Evolutionary conservation across 2,329 filamentous ascomycete genomes (phyloP).

Genomic region (Penicillium griseofulvum): DNA sequence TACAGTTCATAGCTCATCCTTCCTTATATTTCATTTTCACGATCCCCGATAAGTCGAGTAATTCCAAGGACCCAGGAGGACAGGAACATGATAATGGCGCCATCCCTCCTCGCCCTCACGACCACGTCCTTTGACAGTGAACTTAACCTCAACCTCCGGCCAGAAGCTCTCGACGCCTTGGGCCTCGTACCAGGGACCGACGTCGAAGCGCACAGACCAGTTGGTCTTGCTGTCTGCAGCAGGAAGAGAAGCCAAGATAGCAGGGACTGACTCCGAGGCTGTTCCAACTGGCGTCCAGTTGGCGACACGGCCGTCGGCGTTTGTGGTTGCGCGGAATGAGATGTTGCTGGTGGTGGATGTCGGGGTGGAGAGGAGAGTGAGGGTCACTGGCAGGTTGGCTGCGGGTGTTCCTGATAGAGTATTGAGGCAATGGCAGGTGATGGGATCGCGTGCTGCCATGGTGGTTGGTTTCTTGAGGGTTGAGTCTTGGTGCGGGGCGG

Average conservation of each 20-base stretch:
- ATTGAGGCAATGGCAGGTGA: constrained; percentile 53
- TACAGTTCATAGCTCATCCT: not conserved
- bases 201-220: constrained; percentile 48
- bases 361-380: constrained; percentile 58
- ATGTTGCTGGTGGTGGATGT: constrained; percentile 24
- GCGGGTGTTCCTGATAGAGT: constrained; percentile 47
- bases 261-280: constrained; percentile 23
- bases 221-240: constrained; percentile 40
- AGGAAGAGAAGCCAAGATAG: constrained; percentile 36
- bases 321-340: constrained; percentile 42
- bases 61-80: constrained; percentile 51
- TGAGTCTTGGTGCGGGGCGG: constrained; percentile 13
- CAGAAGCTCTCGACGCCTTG: constrained; percentile 51
- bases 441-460: constrained; percentile 44
- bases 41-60: constrained; percentile 53
- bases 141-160: constrained; percentile 52
- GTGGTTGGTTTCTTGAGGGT: constrained; percentile 10
- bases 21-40: not conserved
- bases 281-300: constrained; percentile 38
- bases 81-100: constrained; percentile 53
- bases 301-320: constrained; percentile 48
- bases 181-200: constrained; percentile 48
- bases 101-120: constrained; percentile 42
- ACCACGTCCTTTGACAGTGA: constrained; percentile 47
- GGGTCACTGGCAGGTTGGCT: constrained; percentile 48